phyloP scores from a whole-genome alignment of 768 basidiomycete genomes.

The Myochromella boudieri region DNA sequence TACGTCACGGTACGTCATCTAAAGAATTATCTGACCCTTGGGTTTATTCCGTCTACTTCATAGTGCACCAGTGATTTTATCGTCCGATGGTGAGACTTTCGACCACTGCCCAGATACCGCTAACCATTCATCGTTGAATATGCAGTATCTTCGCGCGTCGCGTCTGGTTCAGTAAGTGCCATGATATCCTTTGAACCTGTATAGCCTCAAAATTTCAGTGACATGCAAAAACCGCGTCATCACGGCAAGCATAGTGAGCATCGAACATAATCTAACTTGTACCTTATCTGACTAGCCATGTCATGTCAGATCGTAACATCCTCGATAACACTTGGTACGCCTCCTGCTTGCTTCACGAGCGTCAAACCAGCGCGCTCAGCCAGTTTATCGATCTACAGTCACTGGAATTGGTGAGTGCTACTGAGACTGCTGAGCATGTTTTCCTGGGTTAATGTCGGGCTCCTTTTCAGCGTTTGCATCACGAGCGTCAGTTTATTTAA shows the following conservation, averaged over 20 bases:
- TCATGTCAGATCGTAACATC: conserved; percentile 6
- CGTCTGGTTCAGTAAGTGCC: conserved; percentile 25
- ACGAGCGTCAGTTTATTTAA: conserved; percentile 24
- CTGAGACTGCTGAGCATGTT: too few species aligned
- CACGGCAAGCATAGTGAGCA: conserved; percentile 17
- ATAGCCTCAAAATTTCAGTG: conserved; percentile 10
- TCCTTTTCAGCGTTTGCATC: conserved; percentile 24
- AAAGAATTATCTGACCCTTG: background rate
- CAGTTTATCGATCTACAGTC: conserved; percentile 1
- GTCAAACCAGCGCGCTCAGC: background rate
- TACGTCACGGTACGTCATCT: conserved; percentile 11
- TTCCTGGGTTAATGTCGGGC: background rate
- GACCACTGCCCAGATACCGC: background rate
- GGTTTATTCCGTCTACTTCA: background rate
- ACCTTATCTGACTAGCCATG: too few species aligned
- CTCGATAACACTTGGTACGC: conserved; percentile 17
- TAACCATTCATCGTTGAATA: background rate
- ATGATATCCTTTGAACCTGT: background rate
- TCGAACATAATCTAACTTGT: too few species aligned
- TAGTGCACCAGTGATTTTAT: conserved; percentile 26
- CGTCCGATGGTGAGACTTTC: conserved; percentile 29
- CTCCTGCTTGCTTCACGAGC: background rate
- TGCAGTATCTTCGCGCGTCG: conserved; percentile 25
- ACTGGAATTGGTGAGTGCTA: conserved; percentile 17
- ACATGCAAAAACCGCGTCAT: conserved; percentile 17